Evolutionary conservation across 2,329 filamentous ascomycete genomes (phyloP).

Genomic region (Alternaria sp.): DNA sequence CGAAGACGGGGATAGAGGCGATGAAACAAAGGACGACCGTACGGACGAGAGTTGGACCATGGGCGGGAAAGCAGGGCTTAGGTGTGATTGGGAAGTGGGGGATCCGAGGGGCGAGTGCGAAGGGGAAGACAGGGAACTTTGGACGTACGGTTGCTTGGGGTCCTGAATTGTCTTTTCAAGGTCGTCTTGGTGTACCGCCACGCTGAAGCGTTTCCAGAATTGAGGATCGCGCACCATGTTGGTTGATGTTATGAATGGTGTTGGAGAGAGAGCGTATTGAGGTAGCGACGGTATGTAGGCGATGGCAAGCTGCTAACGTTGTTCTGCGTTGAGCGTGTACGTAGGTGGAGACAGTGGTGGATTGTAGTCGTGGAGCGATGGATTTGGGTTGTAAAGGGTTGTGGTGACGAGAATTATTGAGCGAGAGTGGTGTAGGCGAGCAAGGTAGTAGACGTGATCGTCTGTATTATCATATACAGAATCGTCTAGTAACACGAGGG

Average conservation of each 20-base stretch:
- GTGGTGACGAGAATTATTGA: constrained; percentile 3
- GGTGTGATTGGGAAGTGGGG: constrained; percentile 31
- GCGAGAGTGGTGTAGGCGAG: neutral
- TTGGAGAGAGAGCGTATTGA: constrained; percentile 1
- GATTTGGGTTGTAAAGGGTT: neutral
- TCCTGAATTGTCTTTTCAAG: constrained; percentile 45
- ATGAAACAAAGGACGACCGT: neutral
- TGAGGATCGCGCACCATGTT: constrained; percentile 64
- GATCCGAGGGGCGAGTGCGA: constrained; percentile 26
- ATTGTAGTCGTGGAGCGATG: neutral
- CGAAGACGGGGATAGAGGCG: neutral
- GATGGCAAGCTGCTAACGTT: neutral
- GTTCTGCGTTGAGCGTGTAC: neutral
- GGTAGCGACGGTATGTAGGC: neutral
- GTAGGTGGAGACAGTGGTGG: constrained; percentile 1
- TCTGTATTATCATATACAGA: constrained; percentile 5
- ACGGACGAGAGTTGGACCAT: constrained; percentile 8
- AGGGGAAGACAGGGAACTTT: constrained; percentile 25
- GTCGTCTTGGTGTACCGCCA: constrained; percentile 66
- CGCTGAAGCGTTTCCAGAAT: constrained; percentile 69
- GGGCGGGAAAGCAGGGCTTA: constrained; percentile 18
- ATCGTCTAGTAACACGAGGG: constrained; percentile 1
- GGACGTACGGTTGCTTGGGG: constrained; percentile 53
- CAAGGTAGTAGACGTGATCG: neutral
- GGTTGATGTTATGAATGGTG: neutral